Evolutionary conservation across 2,329 filamentous ascomycete species (phyloP).

Genomic region (Fusarium nygamai): DNA sequence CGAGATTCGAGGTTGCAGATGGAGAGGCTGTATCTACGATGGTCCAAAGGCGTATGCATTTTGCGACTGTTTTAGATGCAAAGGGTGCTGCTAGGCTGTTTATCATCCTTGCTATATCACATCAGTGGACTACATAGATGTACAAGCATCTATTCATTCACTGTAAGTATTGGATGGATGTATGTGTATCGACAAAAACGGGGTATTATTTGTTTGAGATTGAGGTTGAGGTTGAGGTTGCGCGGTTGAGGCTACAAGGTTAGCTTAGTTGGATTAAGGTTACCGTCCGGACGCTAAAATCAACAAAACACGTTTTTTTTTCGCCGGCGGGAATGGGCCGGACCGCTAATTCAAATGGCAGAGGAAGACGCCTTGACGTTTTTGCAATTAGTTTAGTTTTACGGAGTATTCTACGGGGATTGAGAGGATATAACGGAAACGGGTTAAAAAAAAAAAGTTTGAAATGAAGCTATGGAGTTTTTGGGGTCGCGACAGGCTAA

Average conservation of each 20-base stretch:
- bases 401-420: neutral
- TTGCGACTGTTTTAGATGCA: neutral
- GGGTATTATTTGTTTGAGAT: neutral
- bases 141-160: neutral
- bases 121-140: neutral
- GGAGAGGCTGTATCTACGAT: neutral
- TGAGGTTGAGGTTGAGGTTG: neutral
- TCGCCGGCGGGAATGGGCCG: slow-evolving; percentile 11
- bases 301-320: slow-evolving; percentile 1
- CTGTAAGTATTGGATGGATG: neutral
- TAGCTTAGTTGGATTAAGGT: slow-evolving; percentile 29
- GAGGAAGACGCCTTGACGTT: neutral
- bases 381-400: neutral
- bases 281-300: slow-evolving; percentile 23
- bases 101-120: neutral
- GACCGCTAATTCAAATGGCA: slow-evolving; percentile 15
- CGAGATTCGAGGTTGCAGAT: neutral
- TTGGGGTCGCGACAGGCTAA: neutral
- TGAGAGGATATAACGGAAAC: neutral
- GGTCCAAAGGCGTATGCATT: neutral
- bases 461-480: neutral
- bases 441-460: neutral
- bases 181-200: neutral
- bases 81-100: neutral
- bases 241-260: slow-evolving; percentile 2